phyloP scores from a whole-genome alignment of 140 eudicot species.

The Cichorium intybus region DNA sequence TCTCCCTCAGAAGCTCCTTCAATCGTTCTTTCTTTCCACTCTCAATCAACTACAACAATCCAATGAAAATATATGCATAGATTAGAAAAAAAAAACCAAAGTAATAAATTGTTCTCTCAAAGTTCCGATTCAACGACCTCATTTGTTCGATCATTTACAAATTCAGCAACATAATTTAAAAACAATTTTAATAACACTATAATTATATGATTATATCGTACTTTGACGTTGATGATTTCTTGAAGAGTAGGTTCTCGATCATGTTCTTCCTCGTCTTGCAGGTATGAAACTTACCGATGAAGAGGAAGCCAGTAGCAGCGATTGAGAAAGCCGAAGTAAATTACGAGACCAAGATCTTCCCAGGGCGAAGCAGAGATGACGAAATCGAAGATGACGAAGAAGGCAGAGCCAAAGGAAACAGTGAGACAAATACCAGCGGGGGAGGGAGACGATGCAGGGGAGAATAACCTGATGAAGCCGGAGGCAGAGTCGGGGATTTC shows the following conservation, averaged over 20 bases:
- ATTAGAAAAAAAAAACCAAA: background rate
- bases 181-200: background rate
- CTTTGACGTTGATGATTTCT: conserved; percentile 65
- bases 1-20: conserved; percentile 73
- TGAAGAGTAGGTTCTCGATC: conserved; percentile 55
- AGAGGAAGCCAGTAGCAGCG: too few relatives aligned
- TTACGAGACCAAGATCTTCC: too few relatives aligned
- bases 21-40: conserved; percentile 80
- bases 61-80: conserved; percentile 6
- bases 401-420: too few relatives aligned
- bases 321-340: too few relatives aligned
- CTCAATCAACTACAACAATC: conserved; percentile 49
- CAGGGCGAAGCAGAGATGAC: too few relatives aligned
- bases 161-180: background rate
- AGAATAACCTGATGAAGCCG: too few relatives aligned
- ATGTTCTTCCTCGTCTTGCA: conserved; percentile 52
- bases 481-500: too few relatives aligned
- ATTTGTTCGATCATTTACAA: background rate
- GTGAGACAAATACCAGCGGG: too few relatives aligned
- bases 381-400: too few relatives aligned
- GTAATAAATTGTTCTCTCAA: background rate
- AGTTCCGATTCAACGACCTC: background rate
- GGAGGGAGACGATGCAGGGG: too few relatives aligned
- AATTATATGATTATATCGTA: conserved; percentile 12
- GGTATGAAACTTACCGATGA: too few relatives aligned